These are phyloP conservation scores for Cinnamomum chago DNA, from an alignment of 164 flowering plant species.

Conservation along the genomic window DNA sequence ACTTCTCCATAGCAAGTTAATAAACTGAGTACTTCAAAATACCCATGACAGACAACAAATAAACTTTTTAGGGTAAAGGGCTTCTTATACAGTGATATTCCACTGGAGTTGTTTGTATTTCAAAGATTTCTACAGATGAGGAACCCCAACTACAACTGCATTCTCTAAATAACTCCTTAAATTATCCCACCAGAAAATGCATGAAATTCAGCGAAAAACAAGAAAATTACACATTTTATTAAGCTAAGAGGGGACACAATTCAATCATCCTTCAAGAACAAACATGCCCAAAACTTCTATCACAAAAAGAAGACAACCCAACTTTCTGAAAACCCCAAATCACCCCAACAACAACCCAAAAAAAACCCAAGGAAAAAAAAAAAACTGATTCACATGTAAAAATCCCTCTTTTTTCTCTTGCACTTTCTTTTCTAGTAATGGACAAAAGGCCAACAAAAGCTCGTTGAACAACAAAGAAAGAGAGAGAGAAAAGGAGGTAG, in stretches of 20 bases:
- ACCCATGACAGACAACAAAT: too few species aligned
- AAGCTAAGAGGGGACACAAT: neutral
- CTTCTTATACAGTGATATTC: too few species aligned
- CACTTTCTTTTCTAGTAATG: neutral
- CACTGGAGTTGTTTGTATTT: too few species aligned
- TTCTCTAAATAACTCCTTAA: neutral
- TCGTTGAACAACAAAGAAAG: neutral
- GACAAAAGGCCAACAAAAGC: neutral
- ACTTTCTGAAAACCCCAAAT: neutral
- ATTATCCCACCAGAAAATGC: neutral
- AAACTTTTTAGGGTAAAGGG: too few species aligned
- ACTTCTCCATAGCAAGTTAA: too few species aligned
- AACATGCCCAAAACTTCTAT: neutral
- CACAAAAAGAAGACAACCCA: neutral
- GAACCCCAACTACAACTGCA: too few species aligned
- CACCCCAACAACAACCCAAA: neutral
- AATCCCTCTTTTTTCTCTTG: too few species aligned
- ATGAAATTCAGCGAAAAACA: neutral
- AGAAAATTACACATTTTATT: neutral
- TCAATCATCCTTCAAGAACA: neutral
- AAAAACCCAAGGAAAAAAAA: neutral
- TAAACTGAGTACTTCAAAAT: too few species aligned
- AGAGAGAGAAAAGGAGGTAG: neutral
- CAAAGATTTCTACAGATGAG: too few species aligned
- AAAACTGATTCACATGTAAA: too few species aligned